phyloP scores from a whole-genome alignment of 257 asterid species.

The Rubia yunnanensis region DNA sequence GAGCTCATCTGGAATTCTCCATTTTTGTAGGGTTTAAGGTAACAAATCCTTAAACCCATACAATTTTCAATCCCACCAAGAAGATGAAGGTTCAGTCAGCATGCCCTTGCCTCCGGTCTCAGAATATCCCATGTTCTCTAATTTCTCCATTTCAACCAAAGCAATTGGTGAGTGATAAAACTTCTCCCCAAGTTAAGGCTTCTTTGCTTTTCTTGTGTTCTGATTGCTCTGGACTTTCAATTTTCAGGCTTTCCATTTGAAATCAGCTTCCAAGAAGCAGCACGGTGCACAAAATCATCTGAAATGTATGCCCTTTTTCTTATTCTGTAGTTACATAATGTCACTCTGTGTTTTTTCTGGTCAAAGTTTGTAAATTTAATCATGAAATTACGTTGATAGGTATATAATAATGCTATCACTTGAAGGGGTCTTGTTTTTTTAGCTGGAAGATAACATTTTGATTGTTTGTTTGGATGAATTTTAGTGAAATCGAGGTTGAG shows the following conservation, averaged over 20 bases:
- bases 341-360: neutral
- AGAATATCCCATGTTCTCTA: constrained; percentile 19
- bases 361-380: neutral
- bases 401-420: too few species aligned
- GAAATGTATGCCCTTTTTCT: constrained; percentile 28
- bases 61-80: neutral
- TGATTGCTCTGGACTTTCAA: constrained; percentile 3
- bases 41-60: constrained; percentile 1
- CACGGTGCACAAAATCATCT: constrained; percentile 20
- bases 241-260: constrained; percentile 24
- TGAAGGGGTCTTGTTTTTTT: neutral
- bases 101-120: constrained; percentile 31
- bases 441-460: neutral
- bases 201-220: neutral
- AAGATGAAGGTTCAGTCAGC: constrained; percentile 46
- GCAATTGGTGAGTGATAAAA: constrained; percentile 27
- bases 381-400: neutral
- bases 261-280: constrained; percentile 16
- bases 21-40: constrained; percentile 6
- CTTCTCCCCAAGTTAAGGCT: neutral
- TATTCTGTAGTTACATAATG: neutral
- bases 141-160: constrained; percentile 26
- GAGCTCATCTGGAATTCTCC: neutral
- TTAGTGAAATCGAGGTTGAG: constrained; percentile 25
- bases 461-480: constrained; percentile 9